A percentile compares a stretch with the other conserved stretches of the same genome.
Conservation (phyloP, 345 rosid species). For the Brassica nigra region DNA sequence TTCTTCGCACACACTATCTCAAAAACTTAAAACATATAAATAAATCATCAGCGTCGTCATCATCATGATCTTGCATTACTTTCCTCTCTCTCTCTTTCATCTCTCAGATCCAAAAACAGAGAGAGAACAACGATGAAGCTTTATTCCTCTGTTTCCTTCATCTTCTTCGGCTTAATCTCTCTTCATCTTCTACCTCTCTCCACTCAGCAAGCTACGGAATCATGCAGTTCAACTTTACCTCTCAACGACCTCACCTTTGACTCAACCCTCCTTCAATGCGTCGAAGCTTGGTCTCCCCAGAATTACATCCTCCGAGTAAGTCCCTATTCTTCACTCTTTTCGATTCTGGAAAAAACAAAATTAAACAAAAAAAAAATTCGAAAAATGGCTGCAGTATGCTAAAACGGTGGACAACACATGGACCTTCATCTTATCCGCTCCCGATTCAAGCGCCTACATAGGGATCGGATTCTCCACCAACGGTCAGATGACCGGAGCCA, state of each 20-base stretch:
- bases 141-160: conserved; percentile 15
- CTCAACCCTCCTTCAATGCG: conserved; percentile 51
- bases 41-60: neutral
- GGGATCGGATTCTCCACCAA: conserved; percentile 75
- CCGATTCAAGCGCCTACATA: conserved; percentile 45
- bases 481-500: conserved; percentile 71
- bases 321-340: neutral
- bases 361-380: neutral
- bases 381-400: conserved; percentile 47
- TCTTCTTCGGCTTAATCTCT: conserved; percentile 23
- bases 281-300: conserved; percentile 51
- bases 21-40: neutral
- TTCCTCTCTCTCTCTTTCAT: neutral
- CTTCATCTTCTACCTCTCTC: conserved; percentile 6
- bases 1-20: neutral
- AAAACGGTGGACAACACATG: conserved; percentile 47
- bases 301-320: conserved; percentile 73
- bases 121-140: conserved; percentile 32
- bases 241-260: conserved; percentile 48
- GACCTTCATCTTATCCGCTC: conserved; percentile 79
- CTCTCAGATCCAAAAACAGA: neutral
- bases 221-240: conserved; percentile 44
- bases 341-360: neutral
- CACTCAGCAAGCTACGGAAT: conserved; percentile 39
- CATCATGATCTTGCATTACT: neutral